Conservation (phyloP, 2,329 filamentous ascomycete species). For the Talaromyces rugulosus region DNA sequence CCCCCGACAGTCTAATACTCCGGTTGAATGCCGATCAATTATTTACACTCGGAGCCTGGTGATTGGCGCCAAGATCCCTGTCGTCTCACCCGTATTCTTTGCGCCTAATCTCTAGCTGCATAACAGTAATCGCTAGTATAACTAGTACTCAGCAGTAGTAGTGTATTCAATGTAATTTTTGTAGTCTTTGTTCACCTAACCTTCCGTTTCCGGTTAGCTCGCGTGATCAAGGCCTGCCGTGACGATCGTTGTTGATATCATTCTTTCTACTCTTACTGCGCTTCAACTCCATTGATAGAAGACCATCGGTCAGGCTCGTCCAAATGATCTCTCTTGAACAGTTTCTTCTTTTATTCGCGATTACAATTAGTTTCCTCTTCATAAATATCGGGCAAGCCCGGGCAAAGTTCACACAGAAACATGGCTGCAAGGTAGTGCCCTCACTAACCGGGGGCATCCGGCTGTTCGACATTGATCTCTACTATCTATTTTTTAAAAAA, state of each 20-base stretch:
- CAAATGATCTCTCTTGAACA: not conserved
- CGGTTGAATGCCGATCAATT: not conserved
- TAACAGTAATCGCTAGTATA: not conserved
- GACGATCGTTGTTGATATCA: not conserved
- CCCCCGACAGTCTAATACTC: not conserved
- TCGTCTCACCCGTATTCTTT: not conserved
- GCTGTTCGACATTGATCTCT: constrained; percentile 2
- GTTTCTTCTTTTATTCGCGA: not conserved
- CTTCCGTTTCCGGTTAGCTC: not conserved
- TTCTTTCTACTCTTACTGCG: not conserved
- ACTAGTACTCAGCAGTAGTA: no score
- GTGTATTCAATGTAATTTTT: not conserved
- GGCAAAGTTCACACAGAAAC: not conserved
- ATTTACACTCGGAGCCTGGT: not conserved
- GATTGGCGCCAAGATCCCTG: not conserved
- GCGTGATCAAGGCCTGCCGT: not conserved
- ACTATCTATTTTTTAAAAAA: not conserved
- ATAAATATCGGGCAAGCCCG: not conserved
- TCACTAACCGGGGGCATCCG: not conserved
- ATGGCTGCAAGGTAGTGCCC: constrained; percentile 6
- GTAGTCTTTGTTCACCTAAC: not conserved
- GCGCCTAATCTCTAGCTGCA: no score
- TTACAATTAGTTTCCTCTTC: not conserved
- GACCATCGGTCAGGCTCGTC: not conserved
- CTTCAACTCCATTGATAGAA: not conserved